Evolutionary conservation across 2,329 filamentous ascomycete genomes (phyloP).

Genomic region (Grosmannia serpens): DNA sequence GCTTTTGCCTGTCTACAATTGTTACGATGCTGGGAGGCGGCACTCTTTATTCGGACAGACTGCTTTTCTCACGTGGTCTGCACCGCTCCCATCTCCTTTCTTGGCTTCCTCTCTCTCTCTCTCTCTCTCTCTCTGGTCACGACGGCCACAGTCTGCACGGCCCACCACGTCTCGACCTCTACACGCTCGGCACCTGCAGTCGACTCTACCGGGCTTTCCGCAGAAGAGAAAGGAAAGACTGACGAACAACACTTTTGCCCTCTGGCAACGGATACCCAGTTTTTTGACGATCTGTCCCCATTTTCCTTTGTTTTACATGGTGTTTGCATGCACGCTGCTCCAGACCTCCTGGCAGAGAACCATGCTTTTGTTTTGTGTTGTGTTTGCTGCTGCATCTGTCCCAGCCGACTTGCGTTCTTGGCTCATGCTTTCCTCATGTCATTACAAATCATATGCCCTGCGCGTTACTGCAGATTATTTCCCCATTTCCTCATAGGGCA

Average conservation of each 20-base stretch:
- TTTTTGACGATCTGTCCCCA: background rate
- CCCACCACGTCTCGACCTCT: background rate
- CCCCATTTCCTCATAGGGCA: background rate
- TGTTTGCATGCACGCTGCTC: background rate
- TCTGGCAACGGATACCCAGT: background rate
- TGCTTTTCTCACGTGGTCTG: background rate
- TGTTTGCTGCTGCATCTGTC: background rate
- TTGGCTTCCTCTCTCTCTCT: too few relatives aligned
- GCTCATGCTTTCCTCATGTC: background rate
- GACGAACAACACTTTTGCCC: background rate
- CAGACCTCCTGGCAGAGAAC: background rate
- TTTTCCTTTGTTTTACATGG: background rate
- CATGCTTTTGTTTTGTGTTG: background rate
- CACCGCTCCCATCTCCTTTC: too few relatives aligned
- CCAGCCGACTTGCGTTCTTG: background rate
- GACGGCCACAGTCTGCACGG: background rate
- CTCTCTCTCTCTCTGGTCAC: too few relatives aligned
- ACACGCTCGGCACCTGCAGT: background rate
- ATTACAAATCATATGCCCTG: background rate
- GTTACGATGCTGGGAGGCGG: background rate
- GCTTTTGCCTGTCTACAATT: slow-evolving; percentile 8
- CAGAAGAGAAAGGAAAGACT: background rate
- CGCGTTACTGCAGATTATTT: background rate
- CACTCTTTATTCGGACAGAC: background rate
- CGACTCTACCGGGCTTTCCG: too few relatives aligned